Evolutionary conservation across 352 stramenopile species (phyloP), one percentile per base, ranked within the genome.

Genomic region (Phytophthora nicotianae): DNA sequence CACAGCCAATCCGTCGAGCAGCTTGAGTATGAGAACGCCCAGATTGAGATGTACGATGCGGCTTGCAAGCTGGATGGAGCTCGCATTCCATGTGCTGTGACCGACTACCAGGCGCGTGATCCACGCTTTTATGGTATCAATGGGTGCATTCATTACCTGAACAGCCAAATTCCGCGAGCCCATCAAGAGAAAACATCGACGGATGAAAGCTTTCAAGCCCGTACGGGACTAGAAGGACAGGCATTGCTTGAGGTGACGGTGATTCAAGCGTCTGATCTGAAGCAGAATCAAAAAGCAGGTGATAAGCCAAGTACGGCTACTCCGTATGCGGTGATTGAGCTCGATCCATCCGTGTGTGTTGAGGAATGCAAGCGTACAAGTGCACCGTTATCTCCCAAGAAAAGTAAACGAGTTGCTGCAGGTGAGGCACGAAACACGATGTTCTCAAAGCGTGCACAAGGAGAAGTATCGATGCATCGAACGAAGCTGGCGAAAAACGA

Each of bases 41-140:
- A 89, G 58, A 68, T 79, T 35, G 60, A 81, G 21, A 50, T 92
- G 8, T 70, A 90, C 24, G 81, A 90, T 47, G 76, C 83, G 1
- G 77, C 77, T 42, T 89, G 83, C 33, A 84, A 83, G 26, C 55
- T 92, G n/a, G 83, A 92, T 37, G 83, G 83, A 3, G 83, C 83
- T 0, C 68, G 81, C 3, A 88, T 92, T 27, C 65, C 83, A 1
- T 92, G 83, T 27, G 79, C 77, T 1, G 79, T 83, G 8, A 58
- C 78, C 26, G 81, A 90, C 35, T 92, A 92, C 45, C 80, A 81
- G 41, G 23, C 74, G 2, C 75, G 72, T 3, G 70, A 90, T 10
- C 83, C 83, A 2, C 72, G 80, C n/a, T 92, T 92, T 52, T 92
- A 92, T 50, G 83, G 83, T 5, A 80, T 92, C 40, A 92, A 92